Evolutionary conservation across 164 flowering plant species (phyloP).

Genomic region (Annona squamosa): DNA sequence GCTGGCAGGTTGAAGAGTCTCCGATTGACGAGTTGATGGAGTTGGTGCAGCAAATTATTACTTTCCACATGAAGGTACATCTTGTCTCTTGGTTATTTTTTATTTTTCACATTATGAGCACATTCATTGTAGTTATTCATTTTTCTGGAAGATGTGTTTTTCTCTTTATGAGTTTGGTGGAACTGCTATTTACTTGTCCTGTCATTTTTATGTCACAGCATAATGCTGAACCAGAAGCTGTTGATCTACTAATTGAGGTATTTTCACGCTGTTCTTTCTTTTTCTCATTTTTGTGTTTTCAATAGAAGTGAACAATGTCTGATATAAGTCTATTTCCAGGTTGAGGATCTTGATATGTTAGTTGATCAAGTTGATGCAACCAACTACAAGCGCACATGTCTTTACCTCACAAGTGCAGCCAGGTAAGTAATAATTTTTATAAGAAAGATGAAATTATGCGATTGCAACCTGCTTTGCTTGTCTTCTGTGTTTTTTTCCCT

Average conservation of each 20-base stretch:
- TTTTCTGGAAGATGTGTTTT: background rate
- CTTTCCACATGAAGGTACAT: conserved; percentile 91
- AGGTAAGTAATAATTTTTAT: conserved; percentile 34
- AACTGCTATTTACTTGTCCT: background rate
- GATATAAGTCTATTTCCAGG: conserved; percentile 30
- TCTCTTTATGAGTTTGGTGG: background rate
- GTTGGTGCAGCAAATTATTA: conserved; percentile 87
- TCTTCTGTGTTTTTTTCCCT: background rate
- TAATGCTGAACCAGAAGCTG: conserved; percentile 98
- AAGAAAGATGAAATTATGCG: background rate
- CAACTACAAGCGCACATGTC: conserved; percentile 83
- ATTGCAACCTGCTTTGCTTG: background rate
- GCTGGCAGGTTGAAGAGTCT: conserved; percentile 59
- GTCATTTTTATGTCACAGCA: conserved; percentile 48
- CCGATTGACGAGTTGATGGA: conserved; percentile 82
- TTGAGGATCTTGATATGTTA: conserved; percentile 87
- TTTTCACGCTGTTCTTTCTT: conserved; percentile 1
- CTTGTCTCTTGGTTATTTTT: background rate
- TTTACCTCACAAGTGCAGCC: conserved; percentile 78
- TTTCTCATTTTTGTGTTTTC: background rate
- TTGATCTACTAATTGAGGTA: conserved; percentile 98
- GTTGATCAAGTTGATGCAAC: conserved; percentile 71
- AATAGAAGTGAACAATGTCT: background rate
- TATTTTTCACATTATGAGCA: background rate
- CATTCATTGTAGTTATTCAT: background rate